A percentile compares a stretch with the other conserved stretches of the same genome.
Conservation (phyloP, 2,329 filamentous ascomycete species). For the Fusarium sarcochroum region DNA sequence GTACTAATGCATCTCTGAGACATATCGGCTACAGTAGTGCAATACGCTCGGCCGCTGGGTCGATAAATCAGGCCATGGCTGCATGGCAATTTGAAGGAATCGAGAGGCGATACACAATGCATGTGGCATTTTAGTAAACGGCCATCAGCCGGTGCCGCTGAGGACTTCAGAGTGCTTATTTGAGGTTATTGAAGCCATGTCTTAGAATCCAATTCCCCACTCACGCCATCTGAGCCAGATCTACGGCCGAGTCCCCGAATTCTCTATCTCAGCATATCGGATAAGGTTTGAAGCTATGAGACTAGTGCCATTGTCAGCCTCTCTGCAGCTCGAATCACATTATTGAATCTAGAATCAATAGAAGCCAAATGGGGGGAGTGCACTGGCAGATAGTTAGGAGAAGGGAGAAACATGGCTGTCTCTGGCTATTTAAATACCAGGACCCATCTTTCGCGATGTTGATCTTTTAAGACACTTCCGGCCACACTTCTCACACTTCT, state of each 20-base stretch:
- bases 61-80: not conserved
- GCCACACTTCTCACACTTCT: not conserved
- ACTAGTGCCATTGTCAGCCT: slow-evolving; percentile 7
- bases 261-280: not conserved
- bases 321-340: not conserved
- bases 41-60: not conserved
- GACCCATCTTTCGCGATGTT: not conserved
- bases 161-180: not conserved
- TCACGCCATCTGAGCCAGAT: not conserved
- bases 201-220: not conserved
- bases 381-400: no score
- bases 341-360: slow-evolving; percentile 20
- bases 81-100: not conserved
- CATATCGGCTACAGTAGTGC: not conserved
- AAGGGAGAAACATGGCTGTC: slow-evolving; percentile 16
- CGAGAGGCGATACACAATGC: not conserved
- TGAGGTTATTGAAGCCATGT: not conserved
- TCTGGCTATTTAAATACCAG: slow-evolving; percentile 7
- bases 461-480: not conserved
- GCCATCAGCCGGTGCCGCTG: not conserved
- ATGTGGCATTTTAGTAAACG: not conserved
- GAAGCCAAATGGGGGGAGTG: not conserved
- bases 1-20: not conserved
- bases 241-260: not conserved
- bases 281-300: slow-evolving; percentile 19